Percentiles rank a stretch among this genome's conserved stretches.
Conservation (phyloP, 352 stramenopile species). For the Globisporangium abappressorium region DNA sequence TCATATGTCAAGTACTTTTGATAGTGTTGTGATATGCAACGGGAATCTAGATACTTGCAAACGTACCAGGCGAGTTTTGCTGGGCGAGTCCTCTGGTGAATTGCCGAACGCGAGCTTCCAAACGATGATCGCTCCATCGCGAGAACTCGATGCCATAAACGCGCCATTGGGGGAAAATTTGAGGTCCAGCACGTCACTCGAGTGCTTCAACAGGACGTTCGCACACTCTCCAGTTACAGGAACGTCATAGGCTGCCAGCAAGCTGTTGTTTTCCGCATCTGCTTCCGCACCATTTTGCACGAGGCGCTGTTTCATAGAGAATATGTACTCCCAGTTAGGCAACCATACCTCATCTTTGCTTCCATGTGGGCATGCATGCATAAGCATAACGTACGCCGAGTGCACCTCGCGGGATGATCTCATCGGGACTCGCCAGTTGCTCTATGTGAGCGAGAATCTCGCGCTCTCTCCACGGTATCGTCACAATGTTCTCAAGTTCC, state of each 20-base stretch:
- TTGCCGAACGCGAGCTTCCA: conserved; percentile 45
- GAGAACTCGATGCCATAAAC: conserved; percentile 73
- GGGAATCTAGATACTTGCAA: neutral
- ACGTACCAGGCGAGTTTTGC: neutral
- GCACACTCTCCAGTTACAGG: conserved; percentile 36
- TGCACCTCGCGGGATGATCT: conserved; percentile 60
- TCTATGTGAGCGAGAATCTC: conserved; percentile 52
- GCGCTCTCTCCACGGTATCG: conserved; percentile 40
- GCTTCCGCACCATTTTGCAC: conserved; percentile 27
- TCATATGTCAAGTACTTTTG: neutral
- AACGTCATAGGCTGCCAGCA: conserved; percentile 11
- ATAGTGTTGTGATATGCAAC: neutral
- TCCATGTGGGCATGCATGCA: neutral
- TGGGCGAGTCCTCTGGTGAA: neutral
- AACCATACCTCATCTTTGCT: neutral
- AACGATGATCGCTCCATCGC: conserved; percentile 74
- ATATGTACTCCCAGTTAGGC: neutral
- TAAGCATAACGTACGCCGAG: conserved; percentile 33
- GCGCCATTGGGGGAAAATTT: conserved; percentile 78
- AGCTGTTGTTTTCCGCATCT: conserved; percentile 17
- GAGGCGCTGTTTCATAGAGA: conserved; percentile 30
- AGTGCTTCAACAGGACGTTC: conserved; percentile 44
- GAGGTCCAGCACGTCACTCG: conserved; percentile 61
- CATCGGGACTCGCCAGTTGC: conserved; percentile 54
- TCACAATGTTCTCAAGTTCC: conserved; percentile 33